phyloP scores from a whole-genome alignment of 2,329 filamentous ascomycete genomes.

The Eurotiales sp. region DNA sequence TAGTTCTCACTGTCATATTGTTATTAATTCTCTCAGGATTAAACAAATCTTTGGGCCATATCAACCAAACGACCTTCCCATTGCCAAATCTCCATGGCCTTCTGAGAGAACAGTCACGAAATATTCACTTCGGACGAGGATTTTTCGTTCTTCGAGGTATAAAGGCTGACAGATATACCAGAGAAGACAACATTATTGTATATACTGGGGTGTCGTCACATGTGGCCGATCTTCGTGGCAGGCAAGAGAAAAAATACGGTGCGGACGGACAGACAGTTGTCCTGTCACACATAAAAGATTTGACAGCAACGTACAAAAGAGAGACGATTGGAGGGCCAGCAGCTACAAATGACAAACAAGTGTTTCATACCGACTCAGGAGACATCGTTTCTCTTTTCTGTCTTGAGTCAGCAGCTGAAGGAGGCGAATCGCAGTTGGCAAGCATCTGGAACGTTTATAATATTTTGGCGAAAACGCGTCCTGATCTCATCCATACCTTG shows the following conservation, averaged over 20 bases:
- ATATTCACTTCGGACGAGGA: slow-evolving; percentile 41
- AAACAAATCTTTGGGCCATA: slow-evolving; percentile 29
- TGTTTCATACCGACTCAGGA: slow-evolving; percentile 57
- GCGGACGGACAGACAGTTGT: slow-evolving; percentile 37
- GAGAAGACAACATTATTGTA: slow-evolving; percentile 38
- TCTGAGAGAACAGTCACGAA: slow-evolving; percentile 32
- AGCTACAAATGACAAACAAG: slow-evolving; percentile 40
- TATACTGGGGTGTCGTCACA: slow-evolving; percentile 44
- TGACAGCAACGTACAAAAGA: slow-evolving; percentile 31
- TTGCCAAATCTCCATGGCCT: slow-evolving; percentile 33
- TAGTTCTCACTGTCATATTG: background rate
- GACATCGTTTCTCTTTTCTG: slow-evolving; percentile 52
- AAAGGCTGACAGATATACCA: slow-evolving; percentile 32
- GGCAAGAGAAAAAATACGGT: slow-evolving; percentile 38
- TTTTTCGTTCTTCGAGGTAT: slow-evolving; percentile 46
- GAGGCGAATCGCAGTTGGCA: slow-evolving; percentile 52
- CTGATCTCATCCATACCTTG: slow-evolving; percentile 52
- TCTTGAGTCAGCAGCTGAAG: slow-evolving; percentile 44
- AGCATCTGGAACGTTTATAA: slow-evolving; percentile 55
- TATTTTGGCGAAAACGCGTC: slow-evolving; percentile 49
- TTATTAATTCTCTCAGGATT: slow-evolving; percentile 22
- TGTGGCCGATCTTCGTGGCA: slow-evolving; percentile 36
- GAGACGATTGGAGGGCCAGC: slow-evolving; percentile 40
- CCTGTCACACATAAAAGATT: slow-evolving; percentile 61
- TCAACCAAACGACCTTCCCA: slow-evolving; percentile 47